Conservation (phyloP, 257 asterid species). For the Gentiana macrophylla region DNA sequence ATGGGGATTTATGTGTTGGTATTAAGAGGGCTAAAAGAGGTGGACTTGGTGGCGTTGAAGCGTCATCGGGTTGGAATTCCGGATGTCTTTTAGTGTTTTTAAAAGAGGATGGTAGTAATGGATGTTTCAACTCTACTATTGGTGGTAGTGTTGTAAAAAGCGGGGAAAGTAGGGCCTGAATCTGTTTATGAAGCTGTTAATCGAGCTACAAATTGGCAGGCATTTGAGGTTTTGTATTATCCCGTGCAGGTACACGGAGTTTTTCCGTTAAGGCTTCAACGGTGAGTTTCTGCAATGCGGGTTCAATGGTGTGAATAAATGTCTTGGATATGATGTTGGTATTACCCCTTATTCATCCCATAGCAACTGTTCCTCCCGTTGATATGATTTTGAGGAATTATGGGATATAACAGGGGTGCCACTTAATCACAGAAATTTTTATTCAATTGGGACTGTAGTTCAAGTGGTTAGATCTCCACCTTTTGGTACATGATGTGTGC, state of each 20-base stretch:
- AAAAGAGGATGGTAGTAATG: slow-evolving; percentile 18
- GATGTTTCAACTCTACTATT: not conserved
- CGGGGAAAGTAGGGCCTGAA: slow-evolving; percentile 34
- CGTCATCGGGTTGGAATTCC: slow-evolving; percentile 36
- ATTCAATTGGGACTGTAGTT: too few relatives aligned
- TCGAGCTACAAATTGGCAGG: slow-evolving; percentile 37
- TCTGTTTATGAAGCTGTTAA: slow-evolving; percentile 41
- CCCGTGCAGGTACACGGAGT: slow-evolving; percentile 49
- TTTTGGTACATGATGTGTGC: too few relatives aligned
- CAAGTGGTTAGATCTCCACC: too few relatives aligned
- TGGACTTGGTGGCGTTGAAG: slow-evolving; percentile 29
- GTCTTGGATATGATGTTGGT: too few relatives aligned
- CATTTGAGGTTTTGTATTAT: slow-evolving; percentile 42
- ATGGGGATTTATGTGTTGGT: slow-evolving; percentile 45
- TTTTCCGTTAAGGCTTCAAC: slow-evolving; percentile 43
- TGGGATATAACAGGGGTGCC: too few relatives aligned
- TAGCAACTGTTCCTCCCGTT: too few relatives aligned
- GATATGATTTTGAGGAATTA: too few relatives aligned
- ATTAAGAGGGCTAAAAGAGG: slow-evolving; percentile 44
- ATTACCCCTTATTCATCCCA: too few relatives aligned
- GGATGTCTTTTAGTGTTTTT: slow-evolving; percentile 26
- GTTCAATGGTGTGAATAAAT: slow-evolving; percentile 30
- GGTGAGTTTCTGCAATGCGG: slow-evolving; percentile 36
- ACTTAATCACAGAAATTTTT: too few relatives aligned
- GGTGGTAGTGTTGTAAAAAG: slow-evolving; percentile 13